Evolutionary conservation across 129 eudicot genomes (phyloP).

Genomic region (Pittosporum tobira): DNA sequence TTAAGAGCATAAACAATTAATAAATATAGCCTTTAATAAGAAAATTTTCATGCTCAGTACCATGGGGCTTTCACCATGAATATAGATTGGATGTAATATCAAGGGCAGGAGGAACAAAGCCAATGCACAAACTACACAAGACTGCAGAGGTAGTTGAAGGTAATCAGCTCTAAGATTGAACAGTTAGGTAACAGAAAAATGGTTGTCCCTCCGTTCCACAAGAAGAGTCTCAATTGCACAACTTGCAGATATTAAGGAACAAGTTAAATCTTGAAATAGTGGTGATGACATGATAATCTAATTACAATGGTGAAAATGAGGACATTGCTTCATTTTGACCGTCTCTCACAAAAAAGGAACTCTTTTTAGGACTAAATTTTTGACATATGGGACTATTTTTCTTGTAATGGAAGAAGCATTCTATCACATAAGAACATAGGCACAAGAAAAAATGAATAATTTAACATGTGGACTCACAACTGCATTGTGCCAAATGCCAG

Average conservation of each 20-base stretch:
- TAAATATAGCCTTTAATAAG: conserved; percentile 2
- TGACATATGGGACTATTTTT: no score
- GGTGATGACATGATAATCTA: no score
- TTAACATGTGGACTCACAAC: conserved; percentile 43
- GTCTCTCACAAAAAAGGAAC: no score
- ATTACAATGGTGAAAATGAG: no score
- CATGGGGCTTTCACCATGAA: conserved; percentile 74
- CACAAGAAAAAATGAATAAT: neutral
- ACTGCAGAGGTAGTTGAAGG: conserved; percentile 32
- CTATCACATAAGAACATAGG: neutral
- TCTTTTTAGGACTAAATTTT: no score
- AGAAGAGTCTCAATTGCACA: no score
- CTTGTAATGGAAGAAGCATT: no score
- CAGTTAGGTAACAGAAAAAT: neutral
- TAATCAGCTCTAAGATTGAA: conserved; percentile 12
- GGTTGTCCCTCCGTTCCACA: no score
- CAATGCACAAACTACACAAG: conserved; percentile 66
- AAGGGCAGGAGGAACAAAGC: conserved; percentile 60
- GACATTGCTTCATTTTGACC: no score
- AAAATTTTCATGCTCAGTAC: conserved; percentile 22
- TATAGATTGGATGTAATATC: conserved; percentile 60
- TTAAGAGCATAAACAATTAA: neutral
- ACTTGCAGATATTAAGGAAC: no score
- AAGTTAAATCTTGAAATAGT: no score
- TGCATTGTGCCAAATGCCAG: conserved; percentile 98